These are phyloP conservation scores for Steccherinum ochraceum DNA, from an alignment of 768 basidiomycete species.

Conservation along the genomic window DNA sequence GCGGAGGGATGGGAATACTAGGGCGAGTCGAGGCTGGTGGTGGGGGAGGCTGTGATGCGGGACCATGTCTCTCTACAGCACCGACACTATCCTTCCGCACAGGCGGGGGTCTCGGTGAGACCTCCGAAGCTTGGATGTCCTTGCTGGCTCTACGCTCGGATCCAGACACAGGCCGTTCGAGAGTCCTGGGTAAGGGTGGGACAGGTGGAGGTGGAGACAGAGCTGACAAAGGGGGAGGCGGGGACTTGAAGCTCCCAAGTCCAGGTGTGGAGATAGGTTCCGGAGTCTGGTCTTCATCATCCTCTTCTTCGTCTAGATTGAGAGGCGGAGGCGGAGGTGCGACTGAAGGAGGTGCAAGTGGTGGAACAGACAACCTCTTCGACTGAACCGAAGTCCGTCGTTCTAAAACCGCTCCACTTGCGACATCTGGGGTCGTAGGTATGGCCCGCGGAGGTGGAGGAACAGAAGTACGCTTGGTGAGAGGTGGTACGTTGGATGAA, in stretches of 20 bases:
- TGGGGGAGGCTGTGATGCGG: no score
- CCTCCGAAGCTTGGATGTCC: neutral
- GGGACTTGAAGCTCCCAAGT: neutral
- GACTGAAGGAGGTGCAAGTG: no score
- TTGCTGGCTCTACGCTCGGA: neutral
- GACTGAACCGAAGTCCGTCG: no score
- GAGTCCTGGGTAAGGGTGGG: constrained; percentile 5
- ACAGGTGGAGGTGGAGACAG: neutral
- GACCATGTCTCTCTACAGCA: no score
- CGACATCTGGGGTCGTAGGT: neutral
- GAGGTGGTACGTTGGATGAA: neutral
- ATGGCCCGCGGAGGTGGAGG: neutral
- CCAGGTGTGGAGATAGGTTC: neutral
- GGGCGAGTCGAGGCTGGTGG: no score
- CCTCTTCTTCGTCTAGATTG: no score
- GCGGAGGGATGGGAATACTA: no score
- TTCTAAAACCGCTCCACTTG: no score
- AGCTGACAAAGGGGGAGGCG: constrained; percentile 3
- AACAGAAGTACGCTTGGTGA: neutral
- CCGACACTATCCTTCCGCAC: constrained; percentile 7
- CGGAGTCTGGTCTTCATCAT: neutral
- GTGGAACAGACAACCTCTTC: no score
- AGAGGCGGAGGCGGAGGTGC: no score
- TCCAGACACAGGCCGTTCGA: neutral
- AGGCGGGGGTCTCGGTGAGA: constrained; percentile 9